Evolutionary conservation across 2,329 filamentous ascomycete genomes (phyloP).

Genomic region (Trichoderma hamatum): DNA sequence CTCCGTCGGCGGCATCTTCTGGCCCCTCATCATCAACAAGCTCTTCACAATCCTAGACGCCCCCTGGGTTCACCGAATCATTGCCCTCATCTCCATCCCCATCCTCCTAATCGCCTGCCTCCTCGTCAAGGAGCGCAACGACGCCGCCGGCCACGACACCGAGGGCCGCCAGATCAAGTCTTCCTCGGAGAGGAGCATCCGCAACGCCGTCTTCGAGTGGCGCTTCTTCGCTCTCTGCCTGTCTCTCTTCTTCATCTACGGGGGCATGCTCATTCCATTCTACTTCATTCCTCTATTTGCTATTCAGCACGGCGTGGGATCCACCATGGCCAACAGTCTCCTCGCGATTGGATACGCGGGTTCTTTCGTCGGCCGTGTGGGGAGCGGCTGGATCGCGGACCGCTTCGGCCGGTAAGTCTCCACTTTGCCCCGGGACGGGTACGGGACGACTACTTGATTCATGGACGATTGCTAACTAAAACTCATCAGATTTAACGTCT

Average conservation of each 20-base stretch:
- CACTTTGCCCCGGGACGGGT: neutral
- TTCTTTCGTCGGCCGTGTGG: constrained; percentile 55
- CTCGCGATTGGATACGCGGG: constrained; percentile 64
- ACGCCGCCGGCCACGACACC: constrained; percentile 27
- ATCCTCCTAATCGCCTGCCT: constrained; percentile 35
- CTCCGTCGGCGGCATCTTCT: constrained; percentile 39
- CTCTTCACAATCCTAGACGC: constrained; percentile 27
- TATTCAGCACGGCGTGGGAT: constrained; percentile 49
- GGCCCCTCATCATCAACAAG: constrained; percentile 35
- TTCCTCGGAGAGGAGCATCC: constrained; percentile 24
- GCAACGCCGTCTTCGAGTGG: constrained; percentile 37
- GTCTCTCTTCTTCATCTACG: constrained; percentile 36
- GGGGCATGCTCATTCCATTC: constrained; percentile 39
- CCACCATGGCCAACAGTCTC: constrained; percentile 60
- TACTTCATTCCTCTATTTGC: constrained; percentile 54
- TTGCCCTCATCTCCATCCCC: constrained; percentile 33
- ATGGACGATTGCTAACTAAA: too few relatives aligned
- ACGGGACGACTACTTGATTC: neutral
- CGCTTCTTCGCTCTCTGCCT: constrained; percentile 33
- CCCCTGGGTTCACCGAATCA: constrained; percentile 30
- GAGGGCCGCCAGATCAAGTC: constrained; percentile 24
- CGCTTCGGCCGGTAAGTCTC: constrained; percentile 46
- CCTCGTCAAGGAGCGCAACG: constrained; percentile 37
- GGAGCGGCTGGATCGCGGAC: constrained; percentile 56
- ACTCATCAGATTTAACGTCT: constrained; percentile 46